phyloP scores from a whole-genome alignment of 208 protist genomes.

The Acanthamoeba pearcei region DNA sequence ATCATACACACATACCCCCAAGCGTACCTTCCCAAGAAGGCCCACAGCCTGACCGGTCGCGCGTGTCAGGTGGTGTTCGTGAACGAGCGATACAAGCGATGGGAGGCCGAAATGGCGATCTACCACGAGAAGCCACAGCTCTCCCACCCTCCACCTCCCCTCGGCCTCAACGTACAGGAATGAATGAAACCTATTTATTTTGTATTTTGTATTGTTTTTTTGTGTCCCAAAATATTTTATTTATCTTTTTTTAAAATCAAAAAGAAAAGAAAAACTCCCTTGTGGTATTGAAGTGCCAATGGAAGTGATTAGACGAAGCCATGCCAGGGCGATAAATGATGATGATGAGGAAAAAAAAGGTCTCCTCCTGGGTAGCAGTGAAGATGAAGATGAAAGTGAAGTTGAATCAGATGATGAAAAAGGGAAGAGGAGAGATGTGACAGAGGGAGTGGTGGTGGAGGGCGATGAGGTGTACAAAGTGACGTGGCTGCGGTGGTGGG shows the following conservation, averaged over 20 bases:
- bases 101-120: background rate
- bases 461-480: background rate
- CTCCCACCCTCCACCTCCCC: background rate
- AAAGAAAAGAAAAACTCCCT: too few species aligned
- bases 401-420: background rate
- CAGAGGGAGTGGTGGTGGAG: background rate
- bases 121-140: background rate
- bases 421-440: too few species aligned
- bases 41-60: too few species aligned
- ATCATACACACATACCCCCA: too few species aligned
- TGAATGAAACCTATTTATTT: background rate
- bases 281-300: too few species aligned
- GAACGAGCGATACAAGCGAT: background rate
- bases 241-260: too few species aligned
- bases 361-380: background rate
- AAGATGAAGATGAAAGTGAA: background rate
- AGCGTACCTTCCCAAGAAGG: too few species aligned
- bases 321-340: too few species aligned
- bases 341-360: too few species aligned
- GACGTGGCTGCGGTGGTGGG: conserved; percentile 43
- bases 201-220: background rate
- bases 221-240: too few species aligned
- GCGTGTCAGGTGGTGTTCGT: background rate
- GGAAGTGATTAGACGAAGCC: too few species aligned
- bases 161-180: too few species aligned